Base-by-base conservation (phyloP, 768 basidiomycete genomes). In the Serendipita sp. region DNA sequence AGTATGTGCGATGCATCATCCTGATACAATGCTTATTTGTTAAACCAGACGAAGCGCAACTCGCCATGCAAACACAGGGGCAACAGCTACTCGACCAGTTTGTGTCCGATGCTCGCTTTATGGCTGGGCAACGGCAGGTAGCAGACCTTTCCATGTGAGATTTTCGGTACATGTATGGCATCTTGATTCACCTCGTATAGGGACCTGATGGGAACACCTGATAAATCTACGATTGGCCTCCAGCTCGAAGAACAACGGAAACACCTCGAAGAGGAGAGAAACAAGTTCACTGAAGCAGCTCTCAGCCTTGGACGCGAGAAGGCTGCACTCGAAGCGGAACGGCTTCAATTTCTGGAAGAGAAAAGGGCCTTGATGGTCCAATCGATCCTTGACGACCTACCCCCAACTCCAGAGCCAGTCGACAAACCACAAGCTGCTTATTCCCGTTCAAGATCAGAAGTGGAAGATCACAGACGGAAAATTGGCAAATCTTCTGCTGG, bases 391-490 rank as follows among this genome's bases (percentile, higher is more conserved):
- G 41, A 34, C 22, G 58, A 56, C 17, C 50, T 64, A 20, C 64
- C 67, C 9, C 66, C 62, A 26, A 65, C 68, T 14, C 67, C 65
- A 26, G 66, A 50, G 34, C 20, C 58, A 22, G 16, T 33, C 7
- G 64, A 61, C 5, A 26, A 33, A 13, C 31, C 61, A 7, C 58
- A 64, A 9, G 42, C 30, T 17, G 58, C 78, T 92, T 30, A 93
- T 93, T 73, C 86, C 86, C 3, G 84, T 90, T 1, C 89, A 88
- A 0, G 91, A 90, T 17, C 80, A 80, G 70, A 85, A 89, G 64
- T 91, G 94, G 88, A 73, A 80, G 64, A 88, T 95, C 41, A 76
- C 81, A 22, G 79, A 82, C 22, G 79, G 90, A 38, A 73, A 79
- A 65, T 38, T 14, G 38, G 38, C 38, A 38, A 38, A 14, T 38